A percentile compares a stretch with the other conserved stretches of the same genome.
phyloP scores from a whole-genome alignment of 495 filamentous ascomycete genomes.

The Parachaetomium inaequale region DNA sequence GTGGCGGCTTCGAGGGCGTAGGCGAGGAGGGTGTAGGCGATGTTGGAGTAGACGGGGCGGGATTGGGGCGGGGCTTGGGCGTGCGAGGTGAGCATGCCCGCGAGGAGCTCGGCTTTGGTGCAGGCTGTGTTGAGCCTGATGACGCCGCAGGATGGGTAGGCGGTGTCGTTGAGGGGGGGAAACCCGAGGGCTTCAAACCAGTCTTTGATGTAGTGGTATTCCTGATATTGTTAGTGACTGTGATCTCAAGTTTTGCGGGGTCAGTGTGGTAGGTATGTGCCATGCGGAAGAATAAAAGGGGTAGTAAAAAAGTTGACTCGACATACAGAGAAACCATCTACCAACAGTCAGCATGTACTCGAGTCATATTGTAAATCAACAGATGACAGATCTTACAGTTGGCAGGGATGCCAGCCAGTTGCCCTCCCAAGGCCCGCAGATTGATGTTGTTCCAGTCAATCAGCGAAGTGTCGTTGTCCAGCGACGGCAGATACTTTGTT shows the following conservation, averaged over 20 bases:
- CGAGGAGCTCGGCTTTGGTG: not conserved
- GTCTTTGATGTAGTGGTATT: conserved; percentile 2
- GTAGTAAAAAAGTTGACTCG: too few species aligned
- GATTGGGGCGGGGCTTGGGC: not conserved
- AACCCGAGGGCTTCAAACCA: conserved; percentile 8
- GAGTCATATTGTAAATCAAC: not conserved
- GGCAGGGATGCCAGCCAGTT: not conserved
- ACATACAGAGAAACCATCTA: conserved; percentile 8
- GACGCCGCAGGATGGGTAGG: conserved; percentile 2
- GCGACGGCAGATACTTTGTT: not conserved
- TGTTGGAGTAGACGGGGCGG: conserved; percentile 10
- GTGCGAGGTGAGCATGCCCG: not conserved
- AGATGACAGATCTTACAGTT: not conserved
- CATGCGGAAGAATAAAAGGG: not conserved
- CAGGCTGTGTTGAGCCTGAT: not conserved
- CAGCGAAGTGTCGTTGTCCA: not conserved
- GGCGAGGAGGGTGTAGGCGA: conserved; percentile 3
- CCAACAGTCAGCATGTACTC: not conserved
- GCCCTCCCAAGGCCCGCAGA: conserved; percentile 1
- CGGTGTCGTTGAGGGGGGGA: not conserved
- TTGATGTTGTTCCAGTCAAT: conserved; percentile 1
- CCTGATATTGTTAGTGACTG: not conserved
- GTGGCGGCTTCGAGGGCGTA: not conserved
- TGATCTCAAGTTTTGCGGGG: too few species aligned
- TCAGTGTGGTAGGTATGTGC: not conserved